These are phyloP conservation scores for Lentinula boryana DNA, from an alignment of 768 basidiomycete species.

Conservation along the genomic window DNA sequence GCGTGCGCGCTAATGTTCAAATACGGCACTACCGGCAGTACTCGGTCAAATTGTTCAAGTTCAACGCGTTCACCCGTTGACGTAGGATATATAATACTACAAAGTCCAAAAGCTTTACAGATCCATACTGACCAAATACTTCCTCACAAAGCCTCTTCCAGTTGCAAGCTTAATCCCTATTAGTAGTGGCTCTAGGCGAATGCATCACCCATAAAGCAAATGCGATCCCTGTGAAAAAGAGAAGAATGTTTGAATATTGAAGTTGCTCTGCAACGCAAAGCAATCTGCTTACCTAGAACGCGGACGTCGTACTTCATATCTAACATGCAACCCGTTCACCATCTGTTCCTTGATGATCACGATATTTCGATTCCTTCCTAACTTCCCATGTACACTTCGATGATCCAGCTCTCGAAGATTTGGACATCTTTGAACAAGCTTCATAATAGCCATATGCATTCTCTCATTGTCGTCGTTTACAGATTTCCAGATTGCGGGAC, in stretches of 20 bases:
- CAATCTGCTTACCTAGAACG: conserved; percentile 19
- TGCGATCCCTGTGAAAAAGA: neutral
- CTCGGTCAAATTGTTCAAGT: too few relatives aligned
- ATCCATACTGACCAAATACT: too few relatives aligned
- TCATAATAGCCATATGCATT: conserved; percentile 37
- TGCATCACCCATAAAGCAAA: conserved; percentile 2
- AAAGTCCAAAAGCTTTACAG: too few relatives aligned
- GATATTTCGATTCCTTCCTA: conserved; percentile 29
- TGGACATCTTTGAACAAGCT: conserved; percentile 33
- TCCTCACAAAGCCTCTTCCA: neutral
- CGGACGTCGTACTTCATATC: conserved; percentile 26
- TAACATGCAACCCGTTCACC: conserved; percentile 20
- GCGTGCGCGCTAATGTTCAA: too few relatives aligned
- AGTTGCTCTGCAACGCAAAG: neutral
- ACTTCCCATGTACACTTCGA: conserved; percentile 25
- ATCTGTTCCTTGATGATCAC: conserved; percentile 27
- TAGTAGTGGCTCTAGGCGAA: neutral
- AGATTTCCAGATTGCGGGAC: conserved; percentile 35
- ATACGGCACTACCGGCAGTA: too few relatives aligned
- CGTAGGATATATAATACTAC: too few relatives aligned
- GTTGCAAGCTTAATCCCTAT: too few relatives aligned
- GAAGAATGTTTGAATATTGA: neutral
- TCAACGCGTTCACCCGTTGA: too few relatives aligned
- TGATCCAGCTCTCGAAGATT: conserved; percentile 38
- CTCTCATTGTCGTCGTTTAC: conserved; percentile 25